A percentile compares a stretch with the other conserved stretches of the same genome.
Evolutionary conservation across 2,329 filamentous ascomycete genomes (phyloP).

Genomic region (Calonectria pseudoturangicola): DNA sequence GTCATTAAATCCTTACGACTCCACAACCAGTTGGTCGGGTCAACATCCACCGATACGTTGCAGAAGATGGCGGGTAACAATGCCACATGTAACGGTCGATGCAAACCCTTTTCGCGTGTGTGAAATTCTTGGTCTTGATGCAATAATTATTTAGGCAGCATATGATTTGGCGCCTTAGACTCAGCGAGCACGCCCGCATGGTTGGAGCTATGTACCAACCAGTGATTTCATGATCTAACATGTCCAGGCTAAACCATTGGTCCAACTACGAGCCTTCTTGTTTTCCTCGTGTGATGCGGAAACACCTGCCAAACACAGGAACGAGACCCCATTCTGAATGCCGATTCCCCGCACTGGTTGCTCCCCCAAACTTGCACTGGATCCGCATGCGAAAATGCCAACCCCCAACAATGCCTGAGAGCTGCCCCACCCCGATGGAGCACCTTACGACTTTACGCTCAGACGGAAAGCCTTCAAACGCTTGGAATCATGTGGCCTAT

Average conservation of each 20-base stretch:
- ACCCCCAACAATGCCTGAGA: not conserved
- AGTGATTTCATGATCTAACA: not conserved
- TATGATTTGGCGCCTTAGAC: not conserved
- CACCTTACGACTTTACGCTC: conserved; percentile 14
- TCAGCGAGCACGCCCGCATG: not conserved
- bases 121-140: not conserved
- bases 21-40: not conserved
- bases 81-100: not conserved
- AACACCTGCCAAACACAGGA: conserved; percentile 15
- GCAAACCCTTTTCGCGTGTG: not conserved
- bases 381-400: conserved; percentile 18
- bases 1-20: not conserved
- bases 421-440: conserved; percentile 7
- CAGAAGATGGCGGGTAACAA: not conserved
- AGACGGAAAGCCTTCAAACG: not conserved
- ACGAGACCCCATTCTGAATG: not conserved
- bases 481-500: not conserved
- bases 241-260: not conserved
- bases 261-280: not conserved
- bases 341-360: conserved; percentile 15
- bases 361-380: conserved; percentile 12
- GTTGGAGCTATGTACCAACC: not conserved
- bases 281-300: not conserved
- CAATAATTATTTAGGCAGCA: not conserved
- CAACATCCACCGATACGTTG: not conserved